These are phyloP conservation scores for Aspergillus alliaceus DNA, from an alignment of 2,329 filamentous ascomycete genomes.

Conservation along the genomic window DNA sequence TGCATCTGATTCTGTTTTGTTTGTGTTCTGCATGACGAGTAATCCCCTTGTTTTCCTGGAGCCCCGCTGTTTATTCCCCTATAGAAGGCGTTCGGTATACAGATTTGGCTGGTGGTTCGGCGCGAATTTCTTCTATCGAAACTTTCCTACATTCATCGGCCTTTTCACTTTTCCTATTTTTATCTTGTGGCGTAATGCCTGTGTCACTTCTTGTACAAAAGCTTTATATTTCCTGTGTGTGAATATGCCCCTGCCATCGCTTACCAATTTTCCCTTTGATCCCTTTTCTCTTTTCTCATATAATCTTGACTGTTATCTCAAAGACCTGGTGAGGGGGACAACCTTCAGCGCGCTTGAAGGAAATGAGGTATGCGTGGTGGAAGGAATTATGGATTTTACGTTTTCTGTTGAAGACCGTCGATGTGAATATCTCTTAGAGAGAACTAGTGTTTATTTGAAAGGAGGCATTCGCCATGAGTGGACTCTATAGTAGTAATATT, in stretches of 20 bases:
- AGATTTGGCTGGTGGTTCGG: constrained; percentile 32
- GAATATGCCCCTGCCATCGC: background rate
- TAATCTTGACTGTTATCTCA: background rate
- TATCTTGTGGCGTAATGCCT: constrained; percentile 2
- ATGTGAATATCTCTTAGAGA: background rate
- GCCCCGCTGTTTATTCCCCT: constrained; percentile 35
- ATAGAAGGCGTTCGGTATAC: constrained; percentile 43
- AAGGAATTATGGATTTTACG: constrained; percentile 22
- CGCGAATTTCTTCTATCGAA: constrained; percentile 23
- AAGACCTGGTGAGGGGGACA: constrained; percentile 9
- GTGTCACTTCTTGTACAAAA: constrained; percentile 1
- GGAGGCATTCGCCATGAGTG: background rate
- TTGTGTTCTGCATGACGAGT: constrained; percentile 27
- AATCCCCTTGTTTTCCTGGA: constrained; percentile 24
- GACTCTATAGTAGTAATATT: background rate
- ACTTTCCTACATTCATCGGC: constrained; percentile 7
- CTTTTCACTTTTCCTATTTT: constrained; percentile 13
- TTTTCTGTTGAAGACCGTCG: constrained; percentile 26
- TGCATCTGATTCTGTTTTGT: constrained; percentile 24
- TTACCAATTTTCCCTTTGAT: constrained; percentile 7
- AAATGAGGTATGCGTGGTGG: constrained; percentile 16
- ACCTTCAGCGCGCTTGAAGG: constrained; percentile 7
- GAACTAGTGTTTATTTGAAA: background rate
- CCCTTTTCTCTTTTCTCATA: constrained; percentile 9
- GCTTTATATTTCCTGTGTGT: background rate